These are phyloP conservation scores for Kodamaea fukazawae DNA, from an alignment of 805 yeast species.

Conservation along the genomic window DNA sequence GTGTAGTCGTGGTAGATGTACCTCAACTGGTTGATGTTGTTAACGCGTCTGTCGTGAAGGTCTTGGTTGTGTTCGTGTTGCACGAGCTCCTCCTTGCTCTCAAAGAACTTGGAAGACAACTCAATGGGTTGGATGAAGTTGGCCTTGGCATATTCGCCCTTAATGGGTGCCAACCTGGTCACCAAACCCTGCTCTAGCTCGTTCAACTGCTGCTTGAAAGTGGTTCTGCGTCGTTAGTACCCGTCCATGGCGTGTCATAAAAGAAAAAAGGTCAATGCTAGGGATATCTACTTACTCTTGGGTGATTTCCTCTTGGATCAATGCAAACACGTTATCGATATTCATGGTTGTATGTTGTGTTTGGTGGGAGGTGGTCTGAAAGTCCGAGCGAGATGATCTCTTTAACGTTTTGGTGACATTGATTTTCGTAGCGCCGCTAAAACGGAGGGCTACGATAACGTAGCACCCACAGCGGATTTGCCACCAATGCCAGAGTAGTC, in stretches of 20 bases:
- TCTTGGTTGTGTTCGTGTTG: not conserved
- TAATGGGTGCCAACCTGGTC: constrained; percentile 12
- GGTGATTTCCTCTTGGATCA: constrained; percentile 11
- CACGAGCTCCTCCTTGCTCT: not conserved
- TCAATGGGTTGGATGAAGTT: constrained; percentile 13
- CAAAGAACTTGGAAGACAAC: constrained; percentile 6
- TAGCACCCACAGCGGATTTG: no score
- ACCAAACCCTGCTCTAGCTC: constrained; percentile 16
- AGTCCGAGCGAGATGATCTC: no score
- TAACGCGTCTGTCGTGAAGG: not conserved
- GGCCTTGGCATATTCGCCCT: constrained; percentile 12
- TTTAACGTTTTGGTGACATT: no score
- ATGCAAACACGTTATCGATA: constrained; percentile 10
- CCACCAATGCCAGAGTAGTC: no score
- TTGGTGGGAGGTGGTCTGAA: no score
- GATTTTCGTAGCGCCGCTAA: no score
- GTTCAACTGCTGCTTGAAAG: constrained; percentile 8
- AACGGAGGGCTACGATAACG: no score
- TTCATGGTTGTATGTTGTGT: constrained; percentile 2
- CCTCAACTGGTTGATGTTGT: constrained; percentile 3
- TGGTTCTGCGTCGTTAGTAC: constrained; percentile 6
- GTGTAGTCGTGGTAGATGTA: not conserved
- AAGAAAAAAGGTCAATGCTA: not conserved
- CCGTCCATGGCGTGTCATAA: constrained; percentile 5
- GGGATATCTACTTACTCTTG: constrained; percentile 8